Conservation (phyloP, 2,329 filamentous ascomycete species). For the Neoarthrinium moseri region DNA sequence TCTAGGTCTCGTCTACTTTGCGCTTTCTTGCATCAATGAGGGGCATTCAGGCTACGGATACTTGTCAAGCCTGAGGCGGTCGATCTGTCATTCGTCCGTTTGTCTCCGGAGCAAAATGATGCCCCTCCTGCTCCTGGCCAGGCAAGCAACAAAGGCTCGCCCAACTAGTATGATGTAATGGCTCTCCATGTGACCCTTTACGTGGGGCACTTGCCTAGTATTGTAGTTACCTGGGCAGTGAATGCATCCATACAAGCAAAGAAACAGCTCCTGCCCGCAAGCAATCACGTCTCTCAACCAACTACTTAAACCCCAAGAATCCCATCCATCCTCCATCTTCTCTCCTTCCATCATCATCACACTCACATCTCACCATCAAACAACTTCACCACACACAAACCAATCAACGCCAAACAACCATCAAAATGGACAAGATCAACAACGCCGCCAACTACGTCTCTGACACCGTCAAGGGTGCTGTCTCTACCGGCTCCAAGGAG, state of each 20-base stretch:
- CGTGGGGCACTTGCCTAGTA: constrained; percentile 3
- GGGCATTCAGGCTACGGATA: constrained; percentile 2
- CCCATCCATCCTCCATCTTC: background rate
- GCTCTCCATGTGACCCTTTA: constrained; percentile 1
- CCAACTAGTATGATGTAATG: constrained; percentile 3
- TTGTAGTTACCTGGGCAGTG: background rate
- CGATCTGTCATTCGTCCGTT: constrained; percentile 2
- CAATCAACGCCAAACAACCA: constrained; percentile 12
- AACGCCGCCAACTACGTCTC: constrained; percentile 65
- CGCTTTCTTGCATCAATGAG: background rate
- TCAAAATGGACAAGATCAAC: constrained; percentile 47
- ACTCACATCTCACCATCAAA: constrained; percentile 4
- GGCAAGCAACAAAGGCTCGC: constrained; percentile 1
- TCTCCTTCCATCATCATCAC: constrained; percentile 6
- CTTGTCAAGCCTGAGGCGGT: no score
- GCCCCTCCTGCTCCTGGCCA: constrained; percentile 1
- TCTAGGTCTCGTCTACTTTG: background rate
- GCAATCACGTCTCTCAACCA: background rate
- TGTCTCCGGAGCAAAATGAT: background rate
- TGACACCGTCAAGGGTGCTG: constrained; percentile 55
- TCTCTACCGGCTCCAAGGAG: constrained; percentile 58
- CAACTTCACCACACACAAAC: constrained; percentile 7
- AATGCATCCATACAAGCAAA: background rate
- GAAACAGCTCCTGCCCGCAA: background rate
- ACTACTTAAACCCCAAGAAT: constrained; percentile 8